A percentile compares a stretch with the other conserved stretches of the same genome.
These are phyloP conservation scores for Beauveria scarabaeidicola DNA, from an alignment of 2,329 filamentous ascomycete species.

Conservation along the genomic window DNA sequence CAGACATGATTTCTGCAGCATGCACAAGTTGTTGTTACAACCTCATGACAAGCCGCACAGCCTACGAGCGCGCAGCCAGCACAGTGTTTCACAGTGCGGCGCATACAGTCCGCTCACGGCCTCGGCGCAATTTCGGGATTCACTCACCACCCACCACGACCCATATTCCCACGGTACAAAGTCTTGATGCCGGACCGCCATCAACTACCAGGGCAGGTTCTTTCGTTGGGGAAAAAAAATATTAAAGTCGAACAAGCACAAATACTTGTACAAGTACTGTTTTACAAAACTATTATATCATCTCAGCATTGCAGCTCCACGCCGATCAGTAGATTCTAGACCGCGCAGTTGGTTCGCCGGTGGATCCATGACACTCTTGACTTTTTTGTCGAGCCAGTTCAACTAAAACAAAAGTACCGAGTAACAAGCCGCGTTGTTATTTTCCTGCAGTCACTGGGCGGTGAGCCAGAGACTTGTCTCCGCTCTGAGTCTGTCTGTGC, in stretches of 20 bases:
- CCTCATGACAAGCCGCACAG: background rate
- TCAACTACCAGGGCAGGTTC: too few species aligned
- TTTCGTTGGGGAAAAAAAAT: too few species aligned
- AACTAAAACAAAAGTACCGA: too few species aligned
- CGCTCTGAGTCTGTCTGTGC: too few species aligned
- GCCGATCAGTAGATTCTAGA: slow-evolving; percentile 6
- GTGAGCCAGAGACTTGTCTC: background rate
- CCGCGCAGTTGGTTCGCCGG: background rate
- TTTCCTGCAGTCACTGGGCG: background rate
- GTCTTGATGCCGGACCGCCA: too few species aligned
- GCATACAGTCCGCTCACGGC: slow-evolving; percentile 3
- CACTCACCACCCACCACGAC: background rate
- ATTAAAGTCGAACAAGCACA: too few species aligned
- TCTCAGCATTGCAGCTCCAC: background rate
- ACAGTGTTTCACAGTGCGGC: slow-evolving; percentile 1
- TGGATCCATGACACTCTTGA: slow-evolving; percentile 3
- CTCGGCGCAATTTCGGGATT: background rate
- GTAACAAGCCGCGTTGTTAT: too few species aligned
- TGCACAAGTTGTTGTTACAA: background rate
- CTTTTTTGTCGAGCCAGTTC: background rate
- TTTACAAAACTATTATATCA: too few species aligned
- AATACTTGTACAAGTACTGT: too few species aligned
- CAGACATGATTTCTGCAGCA: too few species aligned
- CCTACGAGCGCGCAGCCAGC: background rate
- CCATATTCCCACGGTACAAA: background rate